A percentile compares a stretch with the other conserved stretches of the same genome.
These are phyloP conservation scores for Botrytis porri DNA, from an alignment of 2,329 filamentous ascomycete genomes.

Conservation along the genomic window DNA sequence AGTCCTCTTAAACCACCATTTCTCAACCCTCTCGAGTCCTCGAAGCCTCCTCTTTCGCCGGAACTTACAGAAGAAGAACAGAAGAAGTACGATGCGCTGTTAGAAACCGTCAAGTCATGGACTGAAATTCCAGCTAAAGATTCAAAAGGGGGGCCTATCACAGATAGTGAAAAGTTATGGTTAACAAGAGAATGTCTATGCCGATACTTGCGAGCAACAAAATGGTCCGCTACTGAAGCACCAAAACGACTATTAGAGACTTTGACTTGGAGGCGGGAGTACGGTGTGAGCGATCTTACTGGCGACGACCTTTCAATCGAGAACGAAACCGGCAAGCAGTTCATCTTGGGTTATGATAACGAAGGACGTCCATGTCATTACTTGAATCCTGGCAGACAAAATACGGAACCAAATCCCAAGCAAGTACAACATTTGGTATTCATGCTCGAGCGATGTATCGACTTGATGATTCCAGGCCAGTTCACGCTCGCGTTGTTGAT, in stretches of 20 bases:
- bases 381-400: conserved; percentile 84
- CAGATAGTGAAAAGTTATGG: conserved; percentile 81
- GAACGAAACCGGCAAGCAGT: conserved; percentile 95
- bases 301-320: conserved; percentile 87
- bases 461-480: conserved; percentile 81
- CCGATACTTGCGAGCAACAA: conserved; percentile 88
- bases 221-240: conserved; percentile 77
- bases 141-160: conserved; percentile 60
- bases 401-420: conserved; percentile 79
- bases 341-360: conserved; percentile 84
- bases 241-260: conserved; percentile 77
- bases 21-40: conserved; percentile 30
- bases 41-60: conserved; percentile 47
- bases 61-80: conserved; percentile 73
- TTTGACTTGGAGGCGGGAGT: conserved; percentile 85
- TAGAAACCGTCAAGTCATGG: conserved; percentile 69
- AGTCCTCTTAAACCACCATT: conserved; percentile 43
- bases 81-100: conserved; percentile 74
- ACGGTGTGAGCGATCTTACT: conserved; percentile 71
- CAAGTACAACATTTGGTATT: conserved; percentile 94
- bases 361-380: conserved; percentile 85
- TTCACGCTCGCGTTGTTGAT: conserved; percentile 85
- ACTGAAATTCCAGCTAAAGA: conserved; percentile 64
- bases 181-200: conserved; percentile 89
- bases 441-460: conserved; percentile 88